phyloP scores from a whole-genome alignment of 2,329 filamentous ascomycete species.

The Podosphaera aphanis region DNA sequence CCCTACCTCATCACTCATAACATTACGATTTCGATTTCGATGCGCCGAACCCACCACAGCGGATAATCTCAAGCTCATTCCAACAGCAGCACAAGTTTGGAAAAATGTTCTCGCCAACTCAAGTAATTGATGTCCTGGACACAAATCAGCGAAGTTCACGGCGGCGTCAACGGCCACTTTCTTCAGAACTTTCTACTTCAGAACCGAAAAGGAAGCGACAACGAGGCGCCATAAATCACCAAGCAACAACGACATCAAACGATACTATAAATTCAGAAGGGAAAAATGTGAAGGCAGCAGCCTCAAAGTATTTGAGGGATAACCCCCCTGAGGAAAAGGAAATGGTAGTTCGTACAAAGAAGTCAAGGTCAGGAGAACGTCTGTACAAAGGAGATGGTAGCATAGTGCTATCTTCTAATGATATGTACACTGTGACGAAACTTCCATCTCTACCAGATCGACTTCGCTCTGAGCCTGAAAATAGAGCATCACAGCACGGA shows the following conservation, averaged over 20 bases:
- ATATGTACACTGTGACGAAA: constrained; percentile 66
- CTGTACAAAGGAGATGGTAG: constrained; percentile 47
- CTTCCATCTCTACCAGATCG: constrained; percentile 61
- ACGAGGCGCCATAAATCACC: constrained; percentile 31
- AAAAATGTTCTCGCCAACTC: constrained; percentile 35
- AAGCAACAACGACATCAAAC: constrained; percentile 28
- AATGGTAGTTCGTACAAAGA: constrained; percentile 36
- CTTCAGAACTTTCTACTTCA: constrained; percentile 8
- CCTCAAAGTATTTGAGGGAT: constrained; percentile 12
- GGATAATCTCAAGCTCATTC: neutral
- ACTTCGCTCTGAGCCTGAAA: constrained; percentile 31
- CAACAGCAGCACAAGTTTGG: neutral
- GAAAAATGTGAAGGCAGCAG: constrained; percentile 24
- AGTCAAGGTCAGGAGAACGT: constrained; percentile 37
- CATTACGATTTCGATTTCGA: neutral
- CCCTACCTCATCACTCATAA: neutral
- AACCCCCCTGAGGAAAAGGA: constrained; percentile 19
- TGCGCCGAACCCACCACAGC: neutral
- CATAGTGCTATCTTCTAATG: constrained; percentile 49
- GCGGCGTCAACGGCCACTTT: constrained; percentile 34
- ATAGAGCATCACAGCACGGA: constrained; percentile 37
- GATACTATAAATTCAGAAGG: constrained; percentile 29
- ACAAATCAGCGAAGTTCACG: constrained; percentile 29
- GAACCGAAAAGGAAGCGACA: constrained; percentile 40
- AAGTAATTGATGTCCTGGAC: constrained; percentile 27